phyloP scores from a whole-genome alignment of 1,284 basidiomycete genomes.

The Puccinia coronata region DNA sequence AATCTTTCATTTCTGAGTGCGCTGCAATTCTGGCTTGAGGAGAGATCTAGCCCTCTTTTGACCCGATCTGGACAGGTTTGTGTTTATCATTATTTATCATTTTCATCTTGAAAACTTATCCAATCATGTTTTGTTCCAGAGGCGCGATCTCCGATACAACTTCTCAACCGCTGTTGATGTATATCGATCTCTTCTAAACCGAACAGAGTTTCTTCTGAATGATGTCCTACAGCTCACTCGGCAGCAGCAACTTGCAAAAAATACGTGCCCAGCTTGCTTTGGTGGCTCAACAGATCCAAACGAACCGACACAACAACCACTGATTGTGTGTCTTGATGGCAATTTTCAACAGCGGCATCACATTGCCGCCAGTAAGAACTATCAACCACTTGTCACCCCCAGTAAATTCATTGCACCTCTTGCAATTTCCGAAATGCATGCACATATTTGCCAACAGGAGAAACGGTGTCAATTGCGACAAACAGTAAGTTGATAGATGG shows the following conservation, averaged over 20 bases:
- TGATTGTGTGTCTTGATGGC: not conserved
- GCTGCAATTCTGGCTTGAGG: not conserved
- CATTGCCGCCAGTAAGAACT: not conserved
- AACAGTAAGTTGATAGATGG: not conserved
- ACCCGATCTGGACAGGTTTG: not conserved
- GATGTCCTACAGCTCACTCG: not conserved
- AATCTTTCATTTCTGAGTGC: not conserved
- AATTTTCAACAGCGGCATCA: constrained; percentile 1
- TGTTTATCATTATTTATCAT: not conserved
- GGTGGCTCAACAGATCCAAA: not conserved
- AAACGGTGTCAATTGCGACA: not conserved
- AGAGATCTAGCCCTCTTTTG: not conserved
- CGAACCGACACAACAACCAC: not conserved
- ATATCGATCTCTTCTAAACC: not conserved
- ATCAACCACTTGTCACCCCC: not conserved
- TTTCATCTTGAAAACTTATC: not conserved
- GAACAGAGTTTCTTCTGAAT: not conserved
- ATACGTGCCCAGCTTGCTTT: not conserved
- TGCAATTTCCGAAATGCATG: not conserved
- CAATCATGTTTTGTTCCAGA: not conserved
- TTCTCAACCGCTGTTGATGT: not conserved
- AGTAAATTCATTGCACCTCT: not conserved
- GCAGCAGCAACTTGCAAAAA: not conserved
- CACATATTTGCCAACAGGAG: not conserved
- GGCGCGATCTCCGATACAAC: not conserved